Base-by-base conservation (phyloP, 805 yeast genomes). In the Kazachstania viticola region DNA sequence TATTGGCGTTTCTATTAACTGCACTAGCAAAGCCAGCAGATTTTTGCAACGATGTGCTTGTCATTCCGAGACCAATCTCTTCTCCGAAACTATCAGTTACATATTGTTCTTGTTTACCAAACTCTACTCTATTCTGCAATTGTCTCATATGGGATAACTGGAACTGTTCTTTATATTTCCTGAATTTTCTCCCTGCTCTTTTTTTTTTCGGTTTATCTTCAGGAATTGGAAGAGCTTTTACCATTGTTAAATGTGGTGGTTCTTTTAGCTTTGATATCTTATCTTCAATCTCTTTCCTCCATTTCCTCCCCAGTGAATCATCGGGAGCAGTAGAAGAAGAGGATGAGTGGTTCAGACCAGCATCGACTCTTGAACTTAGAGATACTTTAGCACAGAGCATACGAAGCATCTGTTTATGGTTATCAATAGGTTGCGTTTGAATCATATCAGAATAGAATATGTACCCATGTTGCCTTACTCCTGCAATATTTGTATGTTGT, bases 61-160 rank as follows among this genome's bases (percentile, higher is more conserved):
- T 64, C 83, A 82, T 73, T 3, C 95, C 94, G 30, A 84, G 47
- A 0, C 95, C 95, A 21, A 79, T 61, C 45, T 83, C 94, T 32
- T 82, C 85, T 9, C 93, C 94, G 49, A 62, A 78, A 0, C 73
- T 64, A 39, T 79, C 85, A 38, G 62, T 60, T 3, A 65, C 60
- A 1, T 76, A 67, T 14, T 66, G 72, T 48, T 83, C 95, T 39
- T 67, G 64, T 44, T 75, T 69, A 5, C 94, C 95, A 58, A 88
- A 87, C 26, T 67, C 79, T 72, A 87, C 68, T 47, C 80, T 71
- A 51, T 88, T 85, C 46, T 83, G 94, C 3, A 94, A 79, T 41
- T 74, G 78, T 22, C 85, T 75, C 27, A 81, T 51, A 33, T 85
- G 94, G 0, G 94, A 78, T 67, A 80, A 68, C 46, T 76, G 77